These are phyloP conservation scores for Vanrija humicola DNA, from an alignment of 1,284 basidiomycete genomes.

Conservation along the genomic window DNA sequence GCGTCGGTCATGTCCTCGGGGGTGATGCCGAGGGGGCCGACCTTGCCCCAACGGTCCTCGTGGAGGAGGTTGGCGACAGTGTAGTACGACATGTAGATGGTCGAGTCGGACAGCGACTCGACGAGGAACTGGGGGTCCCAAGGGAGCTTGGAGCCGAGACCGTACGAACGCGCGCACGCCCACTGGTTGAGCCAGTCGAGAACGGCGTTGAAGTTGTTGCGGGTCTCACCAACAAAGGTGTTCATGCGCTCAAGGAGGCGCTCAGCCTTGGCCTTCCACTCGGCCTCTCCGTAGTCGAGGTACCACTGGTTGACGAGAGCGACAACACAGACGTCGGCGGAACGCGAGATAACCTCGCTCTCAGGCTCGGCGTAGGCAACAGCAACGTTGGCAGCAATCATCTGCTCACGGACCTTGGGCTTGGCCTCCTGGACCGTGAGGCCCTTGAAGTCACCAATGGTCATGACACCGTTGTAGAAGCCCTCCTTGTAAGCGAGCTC, in stretches of 20 bases:
- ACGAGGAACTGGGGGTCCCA: slow-evolving; percentile 98
- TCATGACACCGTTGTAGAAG: slow-evolving; percentile 90
- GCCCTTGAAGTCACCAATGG: slow-evolving; percentile 84
- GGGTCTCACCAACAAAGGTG: slow-evolving; percentile 82
- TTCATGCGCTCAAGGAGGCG: slow-evolving; percentile 82
- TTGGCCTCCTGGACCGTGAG: slow-evolving; percentile 86
- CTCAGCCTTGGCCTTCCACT: slow-evolving; percentile 82
- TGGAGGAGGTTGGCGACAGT: slow-evolving; percentile 88
- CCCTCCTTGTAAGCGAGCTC: slow-evolving; percentile 98
- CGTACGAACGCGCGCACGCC: slow-evolving; percentile 97
- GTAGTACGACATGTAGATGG: slow-evolving; percentile 99
- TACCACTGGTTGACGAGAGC: slow-evolving; percentile 99
- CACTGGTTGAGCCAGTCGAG: slow-evolving; percentile 96
- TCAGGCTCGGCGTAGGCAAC: slow-evolving; percentile 96
- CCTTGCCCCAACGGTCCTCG: slow-evolving; percentile 70
- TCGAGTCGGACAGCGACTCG: slow-evolving; percentile 94
- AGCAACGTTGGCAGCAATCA: slow-evolving; percentile 75
- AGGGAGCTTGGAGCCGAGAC: slow-evolving; percentile 90
- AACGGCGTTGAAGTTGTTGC: slow-evolving; percentile 86
- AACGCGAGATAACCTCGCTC: slow-evolving; percentile 81
- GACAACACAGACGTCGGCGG: slow-evolving; percentile 93
- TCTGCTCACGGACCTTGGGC: slow-evolving; percentile 74
- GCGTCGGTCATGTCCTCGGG: slow-evolving; percentile 94
- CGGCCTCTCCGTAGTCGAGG: slow-evolving; percentile 89
- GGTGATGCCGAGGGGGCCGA: slow-evolving; percentile 78